Evolutionary conservation across 768 basidiomycete species (phyloP).

Genomic region (Hemileccinum rubropunctum): DNA sequence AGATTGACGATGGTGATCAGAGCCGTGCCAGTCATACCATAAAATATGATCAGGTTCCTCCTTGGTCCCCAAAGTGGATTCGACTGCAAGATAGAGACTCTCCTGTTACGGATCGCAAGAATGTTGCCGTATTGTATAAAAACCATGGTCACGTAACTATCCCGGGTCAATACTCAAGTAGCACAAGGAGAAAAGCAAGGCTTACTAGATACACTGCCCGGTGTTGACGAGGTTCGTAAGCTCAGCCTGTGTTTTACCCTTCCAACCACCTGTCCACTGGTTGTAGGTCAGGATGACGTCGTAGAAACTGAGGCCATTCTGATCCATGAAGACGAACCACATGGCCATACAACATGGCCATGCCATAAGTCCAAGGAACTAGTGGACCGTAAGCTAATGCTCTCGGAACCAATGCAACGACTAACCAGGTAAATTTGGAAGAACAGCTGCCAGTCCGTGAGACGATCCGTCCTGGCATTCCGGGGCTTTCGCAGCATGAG

Average conservation of each 20-base stretch:
- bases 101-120: constrained; percentile 43
- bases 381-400: constrained; percentile 2
- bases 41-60: constrained; percentile 37
- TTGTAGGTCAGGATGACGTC: constrained; percentile 42
- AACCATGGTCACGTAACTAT: constrained; percentile 48
- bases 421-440: constrained; percentile 46
- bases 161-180: background rate
- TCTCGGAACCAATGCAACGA: background rate
- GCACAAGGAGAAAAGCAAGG: background rate
- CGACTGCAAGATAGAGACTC: constrained; percentile 41
- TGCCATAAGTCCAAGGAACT: constrained; percentile 45
- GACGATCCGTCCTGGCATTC: constrained; percentile 46
- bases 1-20: constrained; percentile 43
- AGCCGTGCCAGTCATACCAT: constrained; percentile 39
- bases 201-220: constrained; percentile 48
- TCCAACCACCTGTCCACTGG: constrained; percentile 37
- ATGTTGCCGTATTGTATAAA: constrained; percentile 43
- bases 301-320: constrained; percentile 37
- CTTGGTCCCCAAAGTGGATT: constrained; percentile 49
- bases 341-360: constrained; percentile 46
- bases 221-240: constrained; percentile 36
- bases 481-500: constrained; percentile 49
- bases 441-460: constrained; percentile 49
- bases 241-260: constrained; percentile 29
- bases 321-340: constrained; percentile 39